phyloP scores from a whole-genome alignment of 2,329 filamentous ascomycete genomes.

The Botrytis medusae region DNA sequence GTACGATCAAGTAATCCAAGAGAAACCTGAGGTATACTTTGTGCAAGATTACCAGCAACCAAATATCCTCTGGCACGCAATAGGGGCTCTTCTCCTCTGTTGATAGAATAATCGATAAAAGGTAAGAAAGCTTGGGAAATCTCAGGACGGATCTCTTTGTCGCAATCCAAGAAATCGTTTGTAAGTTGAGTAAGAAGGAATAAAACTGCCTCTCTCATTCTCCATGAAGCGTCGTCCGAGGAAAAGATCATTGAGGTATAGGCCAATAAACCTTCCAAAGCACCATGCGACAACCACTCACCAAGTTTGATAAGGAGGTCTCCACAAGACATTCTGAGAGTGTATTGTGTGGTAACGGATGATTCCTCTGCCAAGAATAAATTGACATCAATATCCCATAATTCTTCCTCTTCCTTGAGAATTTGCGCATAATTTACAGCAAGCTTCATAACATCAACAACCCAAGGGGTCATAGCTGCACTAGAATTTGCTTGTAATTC shows the following conservation, averaged over 20 bases:
- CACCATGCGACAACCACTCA: constrained; percentile 78
- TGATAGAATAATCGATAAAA: constrained; percentile 76
- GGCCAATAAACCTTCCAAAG: constrained; percentile 74
- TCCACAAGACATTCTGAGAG: constrained; percentile 85
- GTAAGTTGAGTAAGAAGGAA: constrained; percentile 84
- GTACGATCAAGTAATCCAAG: constrained; percentile 68
- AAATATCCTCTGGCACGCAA: constrained; percentile 85
- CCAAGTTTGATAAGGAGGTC: constrained; percentile 90
- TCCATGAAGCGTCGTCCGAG: constrained; percentile 53
- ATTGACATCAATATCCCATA: constrained; percentile 97
- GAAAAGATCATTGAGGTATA: constrained; percentile 75
- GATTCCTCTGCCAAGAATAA: constrained; percentile 94
- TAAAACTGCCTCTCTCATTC: constrained; percentile 74
- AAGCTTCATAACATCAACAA: constrained; percentile 83
- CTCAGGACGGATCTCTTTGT: constrained; percentile 67
- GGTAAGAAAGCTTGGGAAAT: constrained; percentile 74
- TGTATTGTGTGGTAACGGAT: constrained; percentile 93
- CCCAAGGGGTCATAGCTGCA: constrained; percentile 70
- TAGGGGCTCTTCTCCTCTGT: constrained; percentile 67
- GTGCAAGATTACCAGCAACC: constrained; percentile 76
- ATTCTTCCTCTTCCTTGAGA: constrained; percentile 84
- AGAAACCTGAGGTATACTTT: constrained; percentile 61
- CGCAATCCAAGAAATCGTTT: constrained; percentile 77
- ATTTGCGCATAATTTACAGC: constrained; percentile 85
- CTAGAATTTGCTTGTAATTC: constrained; percentile 64